phyloP scores from a whole-genome alignment of 2,329 filamentous ascomycete genomes.

The Fusarium caatingaense region DNA sequence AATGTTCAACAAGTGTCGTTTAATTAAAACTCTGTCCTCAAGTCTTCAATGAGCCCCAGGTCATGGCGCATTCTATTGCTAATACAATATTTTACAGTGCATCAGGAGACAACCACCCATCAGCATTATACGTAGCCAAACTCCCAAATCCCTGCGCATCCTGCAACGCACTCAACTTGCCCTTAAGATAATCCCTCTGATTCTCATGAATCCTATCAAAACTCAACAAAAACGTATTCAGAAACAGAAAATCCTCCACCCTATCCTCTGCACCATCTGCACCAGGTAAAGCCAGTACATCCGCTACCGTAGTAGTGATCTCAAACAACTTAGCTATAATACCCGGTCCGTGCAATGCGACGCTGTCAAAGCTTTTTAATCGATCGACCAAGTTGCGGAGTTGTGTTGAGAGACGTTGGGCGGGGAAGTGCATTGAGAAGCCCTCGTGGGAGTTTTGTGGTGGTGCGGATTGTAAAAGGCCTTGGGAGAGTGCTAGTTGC shows the following conservation, averaged over 20 bases:
- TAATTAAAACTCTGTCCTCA: background rate
- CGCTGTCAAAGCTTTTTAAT: slow-evolving; percentile 54
- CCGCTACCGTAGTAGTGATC: slow-evolving; percentile 68
- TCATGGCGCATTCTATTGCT: background rate
- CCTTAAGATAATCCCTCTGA: slow-evolving; percentile 56
- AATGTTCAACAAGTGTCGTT: too few species aligned
- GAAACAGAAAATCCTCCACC: slow-evolving; percentile 65
- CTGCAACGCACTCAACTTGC: slow-evolving; percentile 53
- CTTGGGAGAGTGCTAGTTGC: slow-evolving; percentile 55
- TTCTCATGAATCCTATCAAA: slow-evolving; percentile 61
- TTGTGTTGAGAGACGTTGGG: slow-evolving; percentile 52
- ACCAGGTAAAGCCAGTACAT: slow-evolving; percentile 64
- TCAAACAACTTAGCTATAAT: slow-evolving; percentile 70
- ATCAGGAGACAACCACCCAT: background rate
- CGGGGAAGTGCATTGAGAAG: slow-evolving; percentile 55
- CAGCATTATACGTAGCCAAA: slow-evolving; percentile 11
- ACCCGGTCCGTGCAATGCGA: slow-evolving; percentile 66
- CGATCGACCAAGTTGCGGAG: slow-evolving; percentile 53
- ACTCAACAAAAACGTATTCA: slow-evolving; percentile 63
- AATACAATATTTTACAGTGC: background rate
- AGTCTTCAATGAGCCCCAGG: background rate
- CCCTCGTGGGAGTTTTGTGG: slow-evolving; percentile 50
- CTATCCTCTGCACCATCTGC: slow-evolving; percentile 55
- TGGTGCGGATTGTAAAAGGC: slow-evolving; percentile 52
- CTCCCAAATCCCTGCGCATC: slow-evolving; percentile 21